These are phyloP conservation scores for Delitschia confertaspora DNA, from an alignment of 495 filamentous ascomycete genomes.

Conservation along the genomic window DNA sequence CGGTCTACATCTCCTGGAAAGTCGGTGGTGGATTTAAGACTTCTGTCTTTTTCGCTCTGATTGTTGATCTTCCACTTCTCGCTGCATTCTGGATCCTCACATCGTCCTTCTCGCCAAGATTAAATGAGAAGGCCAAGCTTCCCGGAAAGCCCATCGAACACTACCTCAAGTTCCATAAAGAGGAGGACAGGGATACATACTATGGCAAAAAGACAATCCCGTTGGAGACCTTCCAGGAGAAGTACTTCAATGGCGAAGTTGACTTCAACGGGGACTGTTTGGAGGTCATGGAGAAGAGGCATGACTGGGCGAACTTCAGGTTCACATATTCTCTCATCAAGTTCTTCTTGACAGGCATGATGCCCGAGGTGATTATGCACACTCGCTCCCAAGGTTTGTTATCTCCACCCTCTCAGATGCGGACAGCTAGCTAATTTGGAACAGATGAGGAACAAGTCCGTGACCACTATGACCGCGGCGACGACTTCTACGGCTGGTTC, in stretches of 20 bases:
- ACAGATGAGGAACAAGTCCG: slow-evolving; percentile 86
- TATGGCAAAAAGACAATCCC: slow-evolving; percentile 71
- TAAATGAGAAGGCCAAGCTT: slow-evolving; percentile 66
- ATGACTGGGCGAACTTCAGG: slow-evolving; percentile 78
- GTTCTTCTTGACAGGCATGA: slow-evolving; percentile 61
- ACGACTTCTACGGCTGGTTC: slow-evolving; percentile 87
- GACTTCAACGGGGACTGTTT: slow-evolving; percentile 78
- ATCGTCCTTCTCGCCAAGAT: slow-evolving; percentile 60
- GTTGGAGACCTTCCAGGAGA: slow-evolving; percentile 80
- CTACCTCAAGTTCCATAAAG: slow-evolving; percentile 76
- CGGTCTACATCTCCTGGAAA: slow-evolving; percentile 58
- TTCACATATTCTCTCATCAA: slow-evolving; percentile 66
- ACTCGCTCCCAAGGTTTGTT: slow-evolving; percentile 58
- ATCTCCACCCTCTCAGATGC: not conserved
- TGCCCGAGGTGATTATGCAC: slow-evolving; percentile 72
- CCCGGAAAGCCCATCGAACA: slow-evolving; percentile 74
- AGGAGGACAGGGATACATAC: slow-evolving; percentile 62
- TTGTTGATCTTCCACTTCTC: slow-evolving; percentile 59
- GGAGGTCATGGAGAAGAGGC: slow-evolving; percentile 72
- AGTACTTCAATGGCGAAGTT: slow-evolving; percentile 79
- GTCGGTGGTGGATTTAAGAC: slow-evolving; percentile 66
- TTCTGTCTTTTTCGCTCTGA: slow-evolving; percentile 56
- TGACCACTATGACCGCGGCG: slow-evolving; percentile 77
- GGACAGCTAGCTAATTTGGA: not conserved
- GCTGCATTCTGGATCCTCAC: slow-evolving; percentile 59